Base-by-base conservation (phyloP, 768 basidiomycete genomes). In the Dacryopinax spathularia region DNA sequence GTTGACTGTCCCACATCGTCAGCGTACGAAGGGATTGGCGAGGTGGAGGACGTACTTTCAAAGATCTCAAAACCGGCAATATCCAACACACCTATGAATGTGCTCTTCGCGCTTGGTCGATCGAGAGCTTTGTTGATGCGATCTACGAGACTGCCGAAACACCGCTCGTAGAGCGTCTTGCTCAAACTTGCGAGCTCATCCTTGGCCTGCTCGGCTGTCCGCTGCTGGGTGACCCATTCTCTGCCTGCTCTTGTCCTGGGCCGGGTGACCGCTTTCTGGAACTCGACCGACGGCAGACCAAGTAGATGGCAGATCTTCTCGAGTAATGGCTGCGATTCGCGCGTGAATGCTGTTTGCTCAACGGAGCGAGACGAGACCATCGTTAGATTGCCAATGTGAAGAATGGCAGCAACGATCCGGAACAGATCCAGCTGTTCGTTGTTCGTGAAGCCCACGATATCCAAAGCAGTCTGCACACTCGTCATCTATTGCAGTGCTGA, bases 51-150 rank as follows among this genome's bases (percentile, higher is more conserved):
- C 36, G 18, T 20, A 66, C 64, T 66, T 33, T 72, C 72, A 63
- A 80, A 81, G 66, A 99, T 99, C 75, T 99, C 96, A 75, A 99
- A 99, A 9, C 96, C 96, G 6, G 96, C 96, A 61, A 99, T 99
- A 82, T 99, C 96, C 33, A 99, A 82, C 9, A 99, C 96, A 41
- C 96, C 96, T 65, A 99, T 98, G 74, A 97, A 99, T 1, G 89
- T 89, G 7, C 88, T 84, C 75, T 94, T 90, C 41, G 87, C 87
- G 1, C 89, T 87, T 1, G 95, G 95, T 2, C 95, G 83, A 70
- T 97, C 95, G 2, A 99, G 80, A 1, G 94, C 94, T 31, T 84
- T 84, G 73, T 99, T 99, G 73, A 99, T 90, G 34, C 92, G 82
- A 67, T 97, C 95, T 25, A 99, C 96, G 48, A 99, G 81, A 15